A percentile compares a stretch with the other conserved stretches of the same genome.
phyloP scores from a whole-genome alignment of 2,329 filamentous ascomycete species.

The Aulographum hederae region DNA sequence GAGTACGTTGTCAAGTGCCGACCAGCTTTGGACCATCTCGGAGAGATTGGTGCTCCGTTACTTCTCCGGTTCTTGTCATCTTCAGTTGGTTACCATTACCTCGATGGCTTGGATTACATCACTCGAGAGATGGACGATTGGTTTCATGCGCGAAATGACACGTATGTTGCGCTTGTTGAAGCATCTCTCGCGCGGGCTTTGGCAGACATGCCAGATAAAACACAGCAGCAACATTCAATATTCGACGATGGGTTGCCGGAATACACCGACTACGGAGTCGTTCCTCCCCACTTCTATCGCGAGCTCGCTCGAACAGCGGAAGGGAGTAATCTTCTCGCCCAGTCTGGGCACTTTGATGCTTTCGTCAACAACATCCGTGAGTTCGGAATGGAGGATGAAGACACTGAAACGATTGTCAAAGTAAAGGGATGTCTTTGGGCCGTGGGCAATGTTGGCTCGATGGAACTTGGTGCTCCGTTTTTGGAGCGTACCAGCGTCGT shows the following conservation, averaged over 20 bases:
- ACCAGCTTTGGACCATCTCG: constrained; percentile 83
- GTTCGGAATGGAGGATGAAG: constrained; percentile 67
- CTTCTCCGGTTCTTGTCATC: constrained; percentile 86
- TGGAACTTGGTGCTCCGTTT: constrained; percentile 92
- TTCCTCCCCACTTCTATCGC: constrained; percentile 95
- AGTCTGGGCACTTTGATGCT: constrained; percentile 93
- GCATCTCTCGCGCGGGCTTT: constrained; percentile 85
- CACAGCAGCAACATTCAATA: constrained; percentile 28
- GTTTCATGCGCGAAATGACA: constrained; percentile 92
- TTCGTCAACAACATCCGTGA: constrained; percentile 81
- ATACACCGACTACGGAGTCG: constrained; percentile 33
- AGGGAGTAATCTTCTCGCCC: constrained; percentile 72
- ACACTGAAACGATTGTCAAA: constrained; percentile 71
- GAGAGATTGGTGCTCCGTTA: constrained; percentile 88
- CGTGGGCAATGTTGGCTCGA: constrained; percentile 92
- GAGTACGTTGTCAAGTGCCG: constrained; percentile 96
- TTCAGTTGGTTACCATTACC: constrained; percentile 91
- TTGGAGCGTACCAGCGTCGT: constrained; percentile 82
- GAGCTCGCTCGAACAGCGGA: constrained; percentile 86
- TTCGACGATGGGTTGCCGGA: constrained; percentile 25
- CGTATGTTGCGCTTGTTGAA: constrained; percentile 87
- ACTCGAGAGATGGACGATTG: constrained; percentile 99
- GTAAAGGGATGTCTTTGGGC: constrained; percentile 97
- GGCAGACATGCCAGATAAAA: constrained; percentile 37
- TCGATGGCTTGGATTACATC: constrained; percentile 94